These are phyloP conservation scores for Kwoniella dejecticola DNA, from an alignment of 768 basidiomycete species.

Conservation along the genomic window DNA sequence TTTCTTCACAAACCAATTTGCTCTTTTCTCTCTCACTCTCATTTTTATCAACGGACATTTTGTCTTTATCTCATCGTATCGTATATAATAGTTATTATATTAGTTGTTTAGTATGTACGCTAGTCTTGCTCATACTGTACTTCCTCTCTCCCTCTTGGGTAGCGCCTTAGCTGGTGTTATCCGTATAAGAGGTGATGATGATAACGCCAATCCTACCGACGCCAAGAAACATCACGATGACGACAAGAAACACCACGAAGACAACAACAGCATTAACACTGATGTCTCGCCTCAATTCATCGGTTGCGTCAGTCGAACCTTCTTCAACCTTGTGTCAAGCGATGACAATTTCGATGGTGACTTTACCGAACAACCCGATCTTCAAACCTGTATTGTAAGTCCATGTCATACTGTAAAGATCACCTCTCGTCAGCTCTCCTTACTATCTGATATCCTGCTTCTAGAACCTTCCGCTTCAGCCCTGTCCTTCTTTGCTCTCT, in stretches of 20 bases:
- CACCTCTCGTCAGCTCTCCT: background rate
- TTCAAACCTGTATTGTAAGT: slow-evolving; percentile 14
- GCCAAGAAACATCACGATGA: slow-evolving; percentile 5
- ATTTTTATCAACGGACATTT: background rate
- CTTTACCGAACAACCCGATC: slow-evolving; percentile 11
- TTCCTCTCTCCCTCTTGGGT: slow-evolving; percentile 17
- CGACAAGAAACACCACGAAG: background rate
- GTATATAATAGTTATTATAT: background rate
- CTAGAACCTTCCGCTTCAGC: background rate
- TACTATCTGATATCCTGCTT: background rate
- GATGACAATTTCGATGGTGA: slow-evolving; percentile 16
- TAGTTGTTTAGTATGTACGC: slow-evolving; percentile 12
- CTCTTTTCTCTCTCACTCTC: background rate
- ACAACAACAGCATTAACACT: background rate
- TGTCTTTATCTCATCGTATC: background rate
- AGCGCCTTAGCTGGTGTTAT: slow-evolving; percentile 14
- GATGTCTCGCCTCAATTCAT: slow-evolving; percentile 12
- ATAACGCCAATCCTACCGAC: slow-evolving; percentile 1
- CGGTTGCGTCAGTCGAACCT: slow-evolving; percentile 17
- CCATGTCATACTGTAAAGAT: background rate
- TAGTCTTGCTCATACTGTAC: slow-evolving; percentile 1
- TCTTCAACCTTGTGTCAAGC: slow-evolving; percentile 16
- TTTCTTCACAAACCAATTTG: slow-evolving; percentile 4
- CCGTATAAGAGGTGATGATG: slow-evolving; percentile 14
- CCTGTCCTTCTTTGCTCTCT: background rate